Evolutionary conservation across 495 filamentous ascomycete genomes (phyloP), one percentile per base, ranked within the genome.

Genomic region (Apodospora peruviana): DNA sequence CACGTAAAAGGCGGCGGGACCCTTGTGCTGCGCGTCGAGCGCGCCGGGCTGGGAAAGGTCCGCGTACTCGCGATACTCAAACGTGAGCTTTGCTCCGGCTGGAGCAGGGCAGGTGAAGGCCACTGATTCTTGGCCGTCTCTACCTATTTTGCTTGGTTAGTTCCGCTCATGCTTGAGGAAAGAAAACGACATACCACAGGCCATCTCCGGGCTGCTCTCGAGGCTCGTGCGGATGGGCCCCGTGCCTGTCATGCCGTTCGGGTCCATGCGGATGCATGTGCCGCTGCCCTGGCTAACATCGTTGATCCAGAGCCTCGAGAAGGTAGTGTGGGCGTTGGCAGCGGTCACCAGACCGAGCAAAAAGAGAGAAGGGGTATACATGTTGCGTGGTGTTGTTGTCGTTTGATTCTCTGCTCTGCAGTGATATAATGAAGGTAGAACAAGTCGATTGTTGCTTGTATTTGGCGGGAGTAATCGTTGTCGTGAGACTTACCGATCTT

Each of bases 1-100:
- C 65, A 88, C 74, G 62, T 90, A 90, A 20, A 89, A 75, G 10
- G 85, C 76, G 51, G 83, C 85, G 37, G 87, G 83, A 1, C 80
- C 87, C 58, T 84, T 79, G 63, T 90, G 85, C 35, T 72, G 77
- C 2, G 50, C 50, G 61, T 85, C 83, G 44, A 90, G 72, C 24
- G 72, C 58, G 25, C 75, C 74, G n/a, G 76, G 73, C 40, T 67
- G 51, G 8, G 70, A 64, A 22, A 66, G 76, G 65, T 88, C 76
- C 4, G 83, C 71, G 65, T 73, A 82, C 29, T 67, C 64, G 39
- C 81, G 82, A 66, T 78, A 88, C 52, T 81, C 70, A 48, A 89
- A 80, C 34, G 74, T 82, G 20, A 90, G 58, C 7, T 66, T 76
- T 14, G 76, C 67, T 22, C 77, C 79, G 5, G 75, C 70, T 3